A percentile compares a stretch with the other conserved stretches of the same genome.
Evolutionary conservation across 495 filamentous ascomycete species (phyloP).

Genomic region (Talaromyces nanjingensis): DNA sequence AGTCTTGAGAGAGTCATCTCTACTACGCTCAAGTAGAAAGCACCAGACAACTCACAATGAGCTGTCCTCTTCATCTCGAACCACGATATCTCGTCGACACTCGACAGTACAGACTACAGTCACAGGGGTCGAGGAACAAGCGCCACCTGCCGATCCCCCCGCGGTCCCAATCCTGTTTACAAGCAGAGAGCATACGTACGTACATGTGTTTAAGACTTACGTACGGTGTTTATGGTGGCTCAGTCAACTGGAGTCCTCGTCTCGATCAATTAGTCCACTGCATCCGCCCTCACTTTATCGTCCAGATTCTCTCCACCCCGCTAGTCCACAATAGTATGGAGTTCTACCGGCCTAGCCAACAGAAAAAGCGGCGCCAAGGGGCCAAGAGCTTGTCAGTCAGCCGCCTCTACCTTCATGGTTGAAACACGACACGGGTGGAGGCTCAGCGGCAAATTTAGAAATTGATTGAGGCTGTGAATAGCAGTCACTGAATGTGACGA

Average conservation of each 20-base stretch:
- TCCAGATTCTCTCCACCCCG: not conserved
- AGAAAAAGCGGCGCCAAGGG: not conserved
- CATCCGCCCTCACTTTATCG: not conserved
- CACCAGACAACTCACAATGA: not conserved
- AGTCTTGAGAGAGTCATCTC: too few species aligned
- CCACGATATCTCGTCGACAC: not conserved
- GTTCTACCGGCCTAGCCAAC: not conserved
- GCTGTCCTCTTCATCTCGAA: not conserved
- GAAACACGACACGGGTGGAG: not conserved
- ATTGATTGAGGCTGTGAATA: not conserved
- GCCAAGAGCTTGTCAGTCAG: not conserved
- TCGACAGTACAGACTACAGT: not conserved
- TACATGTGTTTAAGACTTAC: not conserved
- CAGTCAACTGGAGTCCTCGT: not conserved
- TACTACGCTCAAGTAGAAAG: too few species aligned
- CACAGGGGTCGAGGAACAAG: not conserved
- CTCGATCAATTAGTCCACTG: not conserved
- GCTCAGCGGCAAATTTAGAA: not conserved
- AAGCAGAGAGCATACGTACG: not conserved
- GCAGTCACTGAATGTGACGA: not conserved
- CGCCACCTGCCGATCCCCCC: constrained; percentile 3
- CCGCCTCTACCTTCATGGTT: not conserved
- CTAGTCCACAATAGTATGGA: not conserved
- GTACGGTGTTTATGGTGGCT: not conserved
- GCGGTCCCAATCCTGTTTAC: not conserved